Base-by-base conservation (phyloP, 805 yeast genomes). In the Yueomyces sinensis region DNA sequence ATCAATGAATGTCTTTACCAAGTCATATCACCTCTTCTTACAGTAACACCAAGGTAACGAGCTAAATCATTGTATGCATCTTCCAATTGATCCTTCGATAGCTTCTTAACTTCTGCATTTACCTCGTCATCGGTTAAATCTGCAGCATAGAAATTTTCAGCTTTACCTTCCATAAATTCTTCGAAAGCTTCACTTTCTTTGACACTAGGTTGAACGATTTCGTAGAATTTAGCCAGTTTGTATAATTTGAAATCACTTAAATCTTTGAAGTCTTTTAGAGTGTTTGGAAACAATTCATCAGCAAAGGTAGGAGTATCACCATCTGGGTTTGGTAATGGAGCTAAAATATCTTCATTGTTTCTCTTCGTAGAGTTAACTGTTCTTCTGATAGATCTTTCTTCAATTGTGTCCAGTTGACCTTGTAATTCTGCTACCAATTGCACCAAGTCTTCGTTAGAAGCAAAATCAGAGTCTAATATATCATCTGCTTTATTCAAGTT, bases 361-460 rank as follows among this genome's bases (percentile, higher is more conserved):
- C 49, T 44, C 37, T 74, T 62, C 18, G 66, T 65, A 1, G 81
- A 62, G 51, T 86, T 86, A 41, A 72, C 69, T 3, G 76, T 61
- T 54, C 97, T 67, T 42, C 81, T 67, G 30, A 82, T 68, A 14
- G 80, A 70, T 44, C 94, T 69, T 44, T 82, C 82, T 50, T 87
- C 97, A 24, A 81, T 53, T 17, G 69, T 62, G 35, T 82, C 87
- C 48, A 87, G 65, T 58, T 87, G 96, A 7, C 82, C 82, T 57
- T 87, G 96, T 37, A 87, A 61, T 55, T 87, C 97, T 9, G 82
- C 83, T 13, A 86, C 96, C 31, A 87, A 63, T 50, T 83, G 89
- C 3, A 81, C 81, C 11, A 87, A 60, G 50, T 89, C 97, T 38
- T 82, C 93, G 44, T 82, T 79, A 3, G 89, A 74, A 27, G 76